A percentile compares a stretch with the other conserved stretches of the same genome.
These are phyloP conservation scores for Colletotrichum gloeosporioides DNA, from an alignment of 2,329 filamentous ascomycete genomes.

Conservation along the genomic window DNA sequence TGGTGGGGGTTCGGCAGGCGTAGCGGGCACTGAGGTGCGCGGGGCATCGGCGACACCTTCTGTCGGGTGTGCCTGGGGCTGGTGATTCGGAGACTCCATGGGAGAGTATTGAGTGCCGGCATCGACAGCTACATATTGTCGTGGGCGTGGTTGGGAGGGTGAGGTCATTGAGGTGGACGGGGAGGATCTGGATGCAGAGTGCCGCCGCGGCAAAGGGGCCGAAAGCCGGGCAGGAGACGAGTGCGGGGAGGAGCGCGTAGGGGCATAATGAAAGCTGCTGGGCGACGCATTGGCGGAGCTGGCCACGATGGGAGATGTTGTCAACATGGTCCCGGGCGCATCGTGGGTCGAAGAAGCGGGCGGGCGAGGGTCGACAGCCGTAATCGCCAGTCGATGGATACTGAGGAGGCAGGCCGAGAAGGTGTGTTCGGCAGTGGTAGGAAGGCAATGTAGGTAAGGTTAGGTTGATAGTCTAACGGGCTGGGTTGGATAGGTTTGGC, in stretches of 20 bases:
- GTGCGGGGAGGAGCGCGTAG: slow-evolving; percentile 47
- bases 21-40: slow-evolving; percentile 25
- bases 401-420: background rate
- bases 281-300: slow-evolving; percentile 59
- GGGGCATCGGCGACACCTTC: slow-evolving; percentile 27
- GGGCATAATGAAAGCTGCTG: slow-evolving; percentile 53
- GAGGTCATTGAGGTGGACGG: slow-evolving; percentile 36
- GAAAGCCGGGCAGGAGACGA: slow-evolving; percentile 46
- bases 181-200: slow-evolving; percentile 35
- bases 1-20: slow-evolving; percentile 27
- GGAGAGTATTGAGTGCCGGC: slow-evolving; percentile 55
- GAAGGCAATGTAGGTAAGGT: background rate
- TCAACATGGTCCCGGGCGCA: slow-evolving; percentile 63
- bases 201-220: slow-evolving; percentile 45
- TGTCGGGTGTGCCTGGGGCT: background rate
- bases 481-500: background rate
- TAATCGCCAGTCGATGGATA: background rate
- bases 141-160: slow-evolving; percentile 30
- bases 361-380: background rate
- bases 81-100: slow-evolving; percentile 40
- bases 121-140: slow-evolving; percentile 52
- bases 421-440: background rate
- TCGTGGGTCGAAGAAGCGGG: slow-evolving; percentile 34
- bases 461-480: background rate
- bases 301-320: slow-evolving; percentile 59